Evolutionary conservation across 306 rosid species (phyloP).

Genomic region (Rosa persica): DNA sequence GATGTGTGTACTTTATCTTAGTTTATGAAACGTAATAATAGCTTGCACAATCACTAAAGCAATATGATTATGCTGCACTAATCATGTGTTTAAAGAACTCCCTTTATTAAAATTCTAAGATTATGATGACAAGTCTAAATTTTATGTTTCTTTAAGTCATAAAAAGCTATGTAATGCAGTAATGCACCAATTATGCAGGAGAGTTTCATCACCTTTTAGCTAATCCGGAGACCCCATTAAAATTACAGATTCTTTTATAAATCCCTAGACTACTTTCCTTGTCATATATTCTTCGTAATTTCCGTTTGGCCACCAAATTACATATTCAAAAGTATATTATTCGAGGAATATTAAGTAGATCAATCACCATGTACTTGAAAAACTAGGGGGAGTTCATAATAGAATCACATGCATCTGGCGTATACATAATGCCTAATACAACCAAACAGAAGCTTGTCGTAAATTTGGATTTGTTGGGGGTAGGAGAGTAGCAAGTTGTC

Average conservation of each 20-base stretch:
- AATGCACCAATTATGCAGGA: neutral
- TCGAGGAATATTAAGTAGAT: neutral
- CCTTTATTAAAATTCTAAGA: no score
- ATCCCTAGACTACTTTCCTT: neutral
- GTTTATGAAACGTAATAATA: no score
- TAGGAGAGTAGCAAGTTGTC: neutral
- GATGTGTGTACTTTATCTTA: neutral
- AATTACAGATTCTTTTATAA: no score
- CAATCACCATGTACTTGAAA: neutral
- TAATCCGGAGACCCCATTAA: neutral
- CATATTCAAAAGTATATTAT: neutral
- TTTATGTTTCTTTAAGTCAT: no score
- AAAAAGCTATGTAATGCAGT: neutral
- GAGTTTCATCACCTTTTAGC: neutral
- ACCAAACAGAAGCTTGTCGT: slow-evolving; percentile 2
- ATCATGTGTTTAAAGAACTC: no score
- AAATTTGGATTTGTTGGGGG: slow-evolving; percentile 9
- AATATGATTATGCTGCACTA: no score
- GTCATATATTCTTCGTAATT: neutral
- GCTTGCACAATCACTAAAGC: neutral
- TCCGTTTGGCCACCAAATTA: neutral
- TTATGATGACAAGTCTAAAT: neutral
- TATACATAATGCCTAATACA: neutral
- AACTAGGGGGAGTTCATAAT: neutral
- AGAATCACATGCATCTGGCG: neutral